These are phyloP conservation scores for Claviceps humidiphila DNA, from an alignment of 2,329 filamentous ascomycete species.

Conservation along the genomic window DNA sequence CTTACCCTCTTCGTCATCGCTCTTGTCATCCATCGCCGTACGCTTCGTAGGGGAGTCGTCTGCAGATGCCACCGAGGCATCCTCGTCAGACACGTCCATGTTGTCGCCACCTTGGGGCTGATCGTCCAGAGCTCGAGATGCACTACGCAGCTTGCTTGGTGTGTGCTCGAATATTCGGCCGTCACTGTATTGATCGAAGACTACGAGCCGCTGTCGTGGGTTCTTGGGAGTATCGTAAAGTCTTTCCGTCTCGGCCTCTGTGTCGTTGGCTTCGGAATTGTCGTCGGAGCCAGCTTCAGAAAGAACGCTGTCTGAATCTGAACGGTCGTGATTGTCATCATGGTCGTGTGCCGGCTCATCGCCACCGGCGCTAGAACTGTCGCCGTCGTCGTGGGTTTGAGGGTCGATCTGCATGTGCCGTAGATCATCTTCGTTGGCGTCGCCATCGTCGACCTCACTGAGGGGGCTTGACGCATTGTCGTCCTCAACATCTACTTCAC, in stretches of 20 bases:
- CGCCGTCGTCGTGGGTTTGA: constrained; percentile 16
- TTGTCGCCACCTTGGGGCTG: constrained; percentile 25
- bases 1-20: constrained; percentile 17
- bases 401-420: constrained; percentile 41
- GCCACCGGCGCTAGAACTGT: constrained; percentile 16
- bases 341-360: constrained; percentile 11
- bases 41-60: constrained; percentile 24
- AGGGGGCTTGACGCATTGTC: constrained; percentile 78
- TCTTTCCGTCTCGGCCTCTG: constrained; percentile 89
- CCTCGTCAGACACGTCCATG: constrained; percentile 27
- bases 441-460: constrained; percentile 79
- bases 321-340: constrained; percentile 18
- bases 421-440: constrained; percentile 54
- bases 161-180: constrained; percentile 48
- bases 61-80: constrained; percentile 23
- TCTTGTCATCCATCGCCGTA: constrained; percentile 14
- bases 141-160: constrained; percentile 62
- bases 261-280: constrained; percentile 39
- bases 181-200: constrained; percentile 41
- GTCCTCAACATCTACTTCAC: constrained; percentile 39
- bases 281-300: constrained; percentile 37
- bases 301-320: constrained; percentile 39
- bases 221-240: constrained; percentile 77
- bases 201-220: constrained; percentile 47
- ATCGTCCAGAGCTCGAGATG: constrained; percentile 11